These are phyloP conservation scores for Coniella lustricola DNA, from an alignment of 2,329 filamentous ascomycete genomes.

Conservation along the genomic window DNA sequence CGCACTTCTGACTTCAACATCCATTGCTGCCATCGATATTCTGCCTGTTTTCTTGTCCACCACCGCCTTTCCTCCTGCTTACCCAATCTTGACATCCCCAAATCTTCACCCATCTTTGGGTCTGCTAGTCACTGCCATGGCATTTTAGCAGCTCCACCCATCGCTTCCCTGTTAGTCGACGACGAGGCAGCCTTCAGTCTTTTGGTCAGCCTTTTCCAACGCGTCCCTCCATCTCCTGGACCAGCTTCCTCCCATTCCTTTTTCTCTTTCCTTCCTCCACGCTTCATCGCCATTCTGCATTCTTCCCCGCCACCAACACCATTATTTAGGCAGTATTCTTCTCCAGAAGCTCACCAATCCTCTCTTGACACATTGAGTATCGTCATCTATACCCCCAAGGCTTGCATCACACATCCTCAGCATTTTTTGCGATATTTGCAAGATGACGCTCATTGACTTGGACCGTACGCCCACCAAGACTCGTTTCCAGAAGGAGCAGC, in stretches of 20 bases:
- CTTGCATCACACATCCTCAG: background rate
- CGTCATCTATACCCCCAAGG: slow-evolving; percentile 14
- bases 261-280: background rate
- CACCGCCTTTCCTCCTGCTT: too few species aligned
- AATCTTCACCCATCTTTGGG: too few species aligned
- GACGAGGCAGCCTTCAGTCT: too few species aligned
- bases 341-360: too few species aligned
- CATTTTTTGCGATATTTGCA: background rate
- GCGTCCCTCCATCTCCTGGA: background rate
- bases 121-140: background rate
- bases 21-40: background rate
- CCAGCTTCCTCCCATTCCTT: background rate
- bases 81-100: too few species aligned
- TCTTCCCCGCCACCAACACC: background rate
- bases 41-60: background rate
- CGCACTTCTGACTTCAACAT: background rate
- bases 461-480: too few species aligned
- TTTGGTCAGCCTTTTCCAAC: background rate
- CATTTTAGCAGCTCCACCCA: background rate
- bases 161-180: background rate
- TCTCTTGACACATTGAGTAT: slow-evolving; percentile 8
- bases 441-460: background rate
- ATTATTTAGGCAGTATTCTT: background rate
- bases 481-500: background rate
- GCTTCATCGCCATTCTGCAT: background rate